These are phyloP conservation scores for Agaricus sinodeliciosus DNA, from an alignment of 768 basidiomycete species.

Conservation along the genomic window DNA sequence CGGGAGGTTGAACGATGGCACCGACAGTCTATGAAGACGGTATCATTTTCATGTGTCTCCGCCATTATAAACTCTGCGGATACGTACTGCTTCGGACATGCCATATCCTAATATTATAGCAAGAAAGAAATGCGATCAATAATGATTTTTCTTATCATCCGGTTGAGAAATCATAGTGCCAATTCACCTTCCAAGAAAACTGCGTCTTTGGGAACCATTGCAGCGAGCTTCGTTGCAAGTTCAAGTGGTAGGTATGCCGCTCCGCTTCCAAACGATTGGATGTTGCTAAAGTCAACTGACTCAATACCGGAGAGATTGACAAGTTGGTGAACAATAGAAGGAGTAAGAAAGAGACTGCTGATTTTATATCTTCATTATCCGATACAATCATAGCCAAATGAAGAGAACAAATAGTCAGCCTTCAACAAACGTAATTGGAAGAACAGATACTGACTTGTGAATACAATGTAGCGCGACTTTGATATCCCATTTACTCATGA, in stretches of 20 bases:
- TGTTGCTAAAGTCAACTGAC: slow-evolving; percentile 45
- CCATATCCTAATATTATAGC: slow-evolving; percentile 46
- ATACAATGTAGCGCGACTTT: slow-evolving; percentile 46
- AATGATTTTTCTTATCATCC: too few species aligned
- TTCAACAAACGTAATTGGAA: not conserved
- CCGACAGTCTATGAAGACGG: slow-evolving; percentile 43
- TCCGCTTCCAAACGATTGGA: slow-evolving; percentile 39
- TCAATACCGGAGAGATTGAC: slow-evolving; percentile 44
- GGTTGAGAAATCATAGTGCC: too few species aligned
- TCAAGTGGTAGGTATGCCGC: slow-evolving; percentile 64
- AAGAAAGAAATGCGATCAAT: too few species aligned
- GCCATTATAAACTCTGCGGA: not conserved
- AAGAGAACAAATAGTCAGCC: not conserved
- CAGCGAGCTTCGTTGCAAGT: slow-evolving; percentile 32
- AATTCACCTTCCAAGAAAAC: slow-evolving; percentile 40
- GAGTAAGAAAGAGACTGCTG: slow-evolving; percentile 42
- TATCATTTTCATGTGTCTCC: not conserved
- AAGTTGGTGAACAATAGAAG: slow-evolving; percentile 59
- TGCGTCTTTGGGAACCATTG: slow-evolving; percentile 26
- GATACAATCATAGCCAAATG: too few species aligned
- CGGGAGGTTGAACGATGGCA: slow-evolving; percentile 33
- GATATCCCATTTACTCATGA: slow-evolving; percentile 55
- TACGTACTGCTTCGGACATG: slow-evolving; percentile 57
- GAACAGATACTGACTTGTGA: slow-evolving; percentile 38
- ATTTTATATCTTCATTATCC: slow-evolving; percentile 40